Percentiles rank a stretch among this genome's conserved stretches.
These are phyloP conservation scores for Ulota crispa DNA, from an alignment of 225 moss, liverwort and hornwort species.

Conservation along the genomic window DNA sequence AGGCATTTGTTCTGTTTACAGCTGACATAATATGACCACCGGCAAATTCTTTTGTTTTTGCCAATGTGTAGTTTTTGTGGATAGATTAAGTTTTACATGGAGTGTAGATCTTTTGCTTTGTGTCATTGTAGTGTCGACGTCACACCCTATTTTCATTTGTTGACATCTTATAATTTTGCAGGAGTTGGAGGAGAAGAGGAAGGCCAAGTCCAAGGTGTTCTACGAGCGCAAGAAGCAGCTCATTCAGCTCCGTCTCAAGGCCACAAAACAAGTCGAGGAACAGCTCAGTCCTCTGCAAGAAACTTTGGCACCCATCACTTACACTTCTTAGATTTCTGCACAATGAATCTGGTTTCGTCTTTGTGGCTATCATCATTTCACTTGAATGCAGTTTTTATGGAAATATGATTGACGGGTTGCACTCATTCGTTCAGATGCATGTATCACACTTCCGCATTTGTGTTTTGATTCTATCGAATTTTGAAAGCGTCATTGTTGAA, in stretches of 20 bases:
- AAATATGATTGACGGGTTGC: constrained; percentile 23
- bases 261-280: constrained; percentile 66
- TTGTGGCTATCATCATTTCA: constrained; percentile 15
- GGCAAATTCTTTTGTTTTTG: not conserved
- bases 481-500: not conserved
- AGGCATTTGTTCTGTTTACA: not conserved
- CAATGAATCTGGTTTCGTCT: constrained; percentile 20
- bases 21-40: not conserved
- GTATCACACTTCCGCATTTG: not conserved
- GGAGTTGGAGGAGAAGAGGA: constrained; percentile 94
- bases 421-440: constrained; percentile 1
- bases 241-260: constrained; percentile 77
- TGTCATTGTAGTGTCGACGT: not conserved
- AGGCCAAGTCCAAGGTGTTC: constrained; percentile 92
- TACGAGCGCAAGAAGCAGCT: constrained; percentile 98
- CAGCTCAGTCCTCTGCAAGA: constrained; percentile 64
- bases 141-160: not conserved
- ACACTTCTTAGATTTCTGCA: constrained; percentile 49
- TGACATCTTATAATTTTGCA: constrained; percentile 1
- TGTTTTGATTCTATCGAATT: not conserved
- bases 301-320: constrained; percentile 71
- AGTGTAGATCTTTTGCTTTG: not conserved
- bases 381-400: constrained; percentile 38
- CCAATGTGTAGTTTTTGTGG: not conserved
- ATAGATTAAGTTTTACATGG: not conserved